A percentile compares a stretch with the other conserved stretches of the same genome.
Conservation (phyloP, 148 eudicot species). For the Cornus florida region DNA sequence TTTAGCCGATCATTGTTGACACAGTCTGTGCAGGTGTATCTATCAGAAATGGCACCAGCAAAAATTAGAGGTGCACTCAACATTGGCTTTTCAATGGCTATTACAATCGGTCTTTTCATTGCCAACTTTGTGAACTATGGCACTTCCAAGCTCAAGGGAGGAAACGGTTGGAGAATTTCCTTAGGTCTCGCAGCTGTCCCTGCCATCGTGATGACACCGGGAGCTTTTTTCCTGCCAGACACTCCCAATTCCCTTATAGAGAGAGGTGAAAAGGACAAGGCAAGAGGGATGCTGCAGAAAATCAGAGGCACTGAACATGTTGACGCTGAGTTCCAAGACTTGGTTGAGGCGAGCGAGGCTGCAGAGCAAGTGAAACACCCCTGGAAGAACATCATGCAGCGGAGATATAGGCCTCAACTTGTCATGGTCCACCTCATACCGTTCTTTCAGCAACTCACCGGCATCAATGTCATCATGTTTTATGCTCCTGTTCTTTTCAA, state of each 20-base stretch:
- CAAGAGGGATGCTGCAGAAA: slow-evolving; percentile 19
- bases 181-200: slow-evolving; percentile 34
- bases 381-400: slow-evolving; percentile 21
- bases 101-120: slow-evolving; percentile 23
- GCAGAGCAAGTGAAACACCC: slow-evolving; percentile 32
- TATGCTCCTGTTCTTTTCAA: slow-evolving; percentile 41
- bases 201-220: slow-evolving; percentile 23
- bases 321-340: slow-evolving; percentile 30
- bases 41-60: slow-evolving; percentile 44
- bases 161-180: slow-evolving; percentile 30
- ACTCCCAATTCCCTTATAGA: slow-evolving; percentile 41
- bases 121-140: slow-evolving; percentile 35
- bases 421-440: slow-evolving; percentile 23
- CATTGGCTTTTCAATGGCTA: slow-evolving; percentile 36
- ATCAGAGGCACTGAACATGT: slow-evolving; percentile 36
- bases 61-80: slow-evolving; percentile 38
- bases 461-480: slow-evolving; percentile 46
- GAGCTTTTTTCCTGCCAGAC: slow-evolving; percentile 26
- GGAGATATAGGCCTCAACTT: slow-evolving; percentile 33
- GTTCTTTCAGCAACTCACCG: slow-evolving; percentile 41
- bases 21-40: slow-evolving; percentile 35
- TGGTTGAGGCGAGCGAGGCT: slow-evolving; percentile 18
- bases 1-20: too few relatives aligned
- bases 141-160: slow-evolving; percentile 9
- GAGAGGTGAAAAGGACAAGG: slow-evolving; percentile 19